Base-by-base conservation (phyloP, 23 red algal genomes). In the Gracilaria gracilis region DNA sequence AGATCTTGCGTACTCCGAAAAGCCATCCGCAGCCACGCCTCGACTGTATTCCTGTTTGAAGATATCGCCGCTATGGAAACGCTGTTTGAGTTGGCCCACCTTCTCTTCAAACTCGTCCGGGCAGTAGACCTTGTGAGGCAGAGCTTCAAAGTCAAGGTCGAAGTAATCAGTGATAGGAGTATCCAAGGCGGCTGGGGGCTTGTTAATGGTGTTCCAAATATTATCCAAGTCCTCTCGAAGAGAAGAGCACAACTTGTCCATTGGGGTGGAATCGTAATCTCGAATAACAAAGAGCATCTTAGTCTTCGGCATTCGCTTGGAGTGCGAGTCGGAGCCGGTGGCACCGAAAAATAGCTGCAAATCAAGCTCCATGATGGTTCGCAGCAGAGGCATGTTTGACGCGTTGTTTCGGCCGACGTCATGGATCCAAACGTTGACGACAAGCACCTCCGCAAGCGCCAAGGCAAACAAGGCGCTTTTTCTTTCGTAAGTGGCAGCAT, bases 351-450 rank as follows among this genome's bases (percentile, higher is more conserved):
- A 98, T 27, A 98, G 91, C 80, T 95, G 93, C 28, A 96, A 53
- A 79, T 98, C 89, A 21, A 95, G 89, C 72, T 98, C 97, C 84
- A 98, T 90, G 38, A 98, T 88, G 20, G 93, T 98, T 65, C 85
- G 54, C 83, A 98, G 65, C 33, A 98, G 90, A 40, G 86, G 74
- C 78, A 98, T 73, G 71, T 98, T 98, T 0, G 97, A 86, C 19
- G 97, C 97, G 57, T 96, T 96, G 79, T 93, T 93, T 48, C 97
- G 88, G n/a, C 97, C 97, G 12, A 98, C 87, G 42, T 98, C 97
- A 74, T 98, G 97, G 48, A 93, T 81, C 96, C 96, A 98, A 33
- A 98, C 79, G 58, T 98, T 98, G 12, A 98, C 88, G 19, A 98
- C 80, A 4, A 98, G 93, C 21, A 98, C 93, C 66, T 98, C 92